Evolutionary conservation across 2,329 filamentous ascomycete species (phyloP), one percentile per base, ranked within the genome.

Genomic region (Chaetomiaceae sp.): DNA sequence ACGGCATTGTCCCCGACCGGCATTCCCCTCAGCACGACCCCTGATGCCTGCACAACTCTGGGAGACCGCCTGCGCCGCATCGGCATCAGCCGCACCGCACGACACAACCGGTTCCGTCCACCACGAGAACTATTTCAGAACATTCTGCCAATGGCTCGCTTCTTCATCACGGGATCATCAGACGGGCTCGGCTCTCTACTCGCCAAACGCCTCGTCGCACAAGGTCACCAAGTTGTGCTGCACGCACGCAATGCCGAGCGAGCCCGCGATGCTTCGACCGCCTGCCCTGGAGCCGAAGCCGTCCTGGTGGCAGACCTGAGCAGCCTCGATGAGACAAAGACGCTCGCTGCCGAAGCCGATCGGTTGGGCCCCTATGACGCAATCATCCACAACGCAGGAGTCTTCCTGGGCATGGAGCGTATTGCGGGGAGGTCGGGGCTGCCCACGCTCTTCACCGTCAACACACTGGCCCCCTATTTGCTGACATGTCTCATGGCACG

Each of bases 301-400:
- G 73, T 79, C 2, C 67, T 82, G 3, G 64, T 77, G 9, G 78
- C 69, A 23, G 79, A 83, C 61, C 66, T 83, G 1, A 68, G 73
- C 20, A 77, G 68, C 42, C 66, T 80, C 37, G 59, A 70, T 5
- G 74, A 77, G 44, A 77, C 70, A 4, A 79, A 77, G 53, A 62
- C 63, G 2, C 67, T 83, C 2, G 79, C 79, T 1, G 61, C 66
- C 10, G 67, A 78, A 46, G 73, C 76, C 46, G 77, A 79, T 62
- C 64, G 66, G 33, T 63, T 70, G 1, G 75, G 74, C 0, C 66
- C 70, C 0, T 82, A 77, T 59, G 80, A 83, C 59, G 69, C 70
- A 20, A 67, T 83, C 13, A 69, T 83, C 16, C 79, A 82, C 67
- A 83, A 82, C 54, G 79, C 79, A 0, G 79, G 77, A 3, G 56